Conservation (phyloP, 495 filamentous ascomycete genomes). For the Aspergillus egyptiacus region DNA sequence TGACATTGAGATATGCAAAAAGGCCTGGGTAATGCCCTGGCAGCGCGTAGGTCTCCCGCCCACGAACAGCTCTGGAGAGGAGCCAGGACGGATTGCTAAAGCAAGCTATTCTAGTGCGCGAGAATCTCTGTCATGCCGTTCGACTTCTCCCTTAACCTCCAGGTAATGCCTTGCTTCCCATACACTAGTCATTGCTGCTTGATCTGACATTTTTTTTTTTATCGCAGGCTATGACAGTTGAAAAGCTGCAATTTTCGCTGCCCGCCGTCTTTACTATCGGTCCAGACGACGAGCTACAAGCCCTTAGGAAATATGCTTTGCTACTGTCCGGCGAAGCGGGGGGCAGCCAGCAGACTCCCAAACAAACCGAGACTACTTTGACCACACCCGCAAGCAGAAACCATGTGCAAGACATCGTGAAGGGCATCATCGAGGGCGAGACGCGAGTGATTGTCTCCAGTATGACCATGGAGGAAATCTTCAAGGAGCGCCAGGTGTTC, state of each 20-base stretch:
- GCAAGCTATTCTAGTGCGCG: too few relatives aligned
- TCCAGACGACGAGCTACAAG: conserved; percentile 57
- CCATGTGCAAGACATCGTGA: conserved; percentile 78
- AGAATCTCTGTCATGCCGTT: conserved; percentile 64
- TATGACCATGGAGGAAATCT: conserved; percentile 87
- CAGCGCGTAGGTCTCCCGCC: conserved; percentile 47
- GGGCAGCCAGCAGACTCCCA: conserved; percentile 6
- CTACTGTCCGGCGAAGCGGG: conserved; percentile 52
- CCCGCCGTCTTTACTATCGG: conserved; percentile 84
- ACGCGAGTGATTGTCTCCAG: conserved; percentile 68
- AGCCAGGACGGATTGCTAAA: too few relatives aligned
- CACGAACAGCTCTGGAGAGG: too few relatives aligned
- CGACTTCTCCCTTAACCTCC: conserved; percentile 67
- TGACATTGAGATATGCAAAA: conserved; percentile 66
- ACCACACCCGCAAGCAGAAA: conserved; percentile 35
- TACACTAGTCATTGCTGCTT: neutral
- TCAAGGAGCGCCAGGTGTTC: conserved; percentile 72
- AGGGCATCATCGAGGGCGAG: conserved; percentile 84
- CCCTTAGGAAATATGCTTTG: conserved; percentile 71
- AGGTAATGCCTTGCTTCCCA: conserved; percentile 19
- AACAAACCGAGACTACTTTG: conserved; percentile 26
- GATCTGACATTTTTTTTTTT: neutral
- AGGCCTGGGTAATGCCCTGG: conserved; percentile 61
- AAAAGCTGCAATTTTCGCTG: conserved; percentile 72
- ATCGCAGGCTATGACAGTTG: conserved; percentile 63